These are phyloP conservation scores for Gnomoniopsis smithogilvyi DNA, from an alignment of 2,329 filamentous ascomycete species.

Conservation along the genomic window DNA sequence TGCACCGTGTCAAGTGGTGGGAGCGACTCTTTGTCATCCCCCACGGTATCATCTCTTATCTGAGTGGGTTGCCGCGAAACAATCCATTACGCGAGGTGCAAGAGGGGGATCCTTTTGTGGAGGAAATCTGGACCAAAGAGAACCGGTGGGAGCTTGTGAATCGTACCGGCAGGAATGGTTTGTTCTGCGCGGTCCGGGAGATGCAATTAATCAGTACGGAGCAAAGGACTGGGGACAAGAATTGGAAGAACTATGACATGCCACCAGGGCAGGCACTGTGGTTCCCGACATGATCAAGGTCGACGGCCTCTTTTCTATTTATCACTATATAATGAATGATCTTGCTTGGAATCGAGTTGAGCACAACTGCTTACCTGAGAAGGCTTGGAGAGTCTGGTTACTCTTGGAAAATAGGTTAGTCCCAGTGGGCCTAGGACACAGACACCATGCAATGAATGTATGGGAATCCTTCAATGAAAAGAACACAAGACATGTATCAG, in stretches of 20 bases:
- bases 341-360: no score
- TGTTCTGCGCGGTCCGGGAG: slow-evolving; percentile 54
- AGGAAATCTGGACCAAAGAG: slow-evolving; percentile 44
- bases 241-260: slow-evolving; percentile 33
- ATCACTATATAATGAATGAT: no score
- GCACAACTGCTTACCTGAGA: no score
- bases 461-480: no score
- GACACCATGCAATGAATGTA: no score
- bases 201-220: slow-evolving; percentile 36
- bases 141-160: slow-evolving; percentile 39
- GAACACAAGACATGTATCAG: no score
- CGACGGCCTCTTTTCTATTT: no score
- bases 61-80: slow-evolving; percentile 53
- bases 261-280: slow-evolving; percentile 30
- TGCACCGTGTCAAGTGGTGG: slow-evolving; percentile 58
- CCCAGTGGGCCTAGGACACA: no score
- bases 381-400: no score
- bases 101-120: slow-evolving; percentile 51
- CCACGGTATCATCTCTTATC: slow-evolving; percentile 55
- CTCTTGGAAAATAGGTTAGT: no score
- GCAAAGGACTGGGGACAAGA: slow-evolving; percentile 28
- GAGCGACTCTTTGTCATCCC: slow-evolving; percentile 61
- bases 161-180: slow-evolving; percentile 44
- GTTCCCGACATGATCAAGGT: slow-evolving; percentile 25
- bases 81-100: slow-evolving; percentile 60